Percentiles rank a stretch among this genome's conserved stretches.
Conservation (phyloP, 2,329 filamentous ascomycete species). For the Pyricularia pennisetigena region DNA sequence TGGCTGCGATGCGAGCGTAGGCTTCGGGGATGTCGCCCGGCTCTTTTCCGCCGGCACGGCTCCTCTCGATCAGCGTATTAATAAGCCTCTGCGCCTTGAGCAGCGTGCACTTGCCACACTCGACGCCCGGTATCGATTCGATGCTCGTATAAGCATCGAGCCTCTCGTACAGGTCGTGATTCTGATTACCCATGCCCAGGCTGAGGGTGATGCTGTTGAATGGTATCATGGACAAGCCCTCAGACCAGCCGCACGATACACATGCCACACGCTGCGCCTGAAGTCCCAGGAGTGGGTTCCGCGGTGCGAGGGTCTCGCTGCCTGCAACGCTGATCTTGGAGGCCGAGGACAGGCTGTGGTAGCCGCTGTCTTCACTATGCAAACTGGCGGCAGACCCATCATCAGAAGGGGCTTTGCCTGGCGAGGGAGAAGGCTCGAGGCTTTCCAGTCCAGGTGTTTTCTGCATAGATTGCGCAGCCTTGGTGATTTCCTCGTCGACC, state of each 20-base stretch:
- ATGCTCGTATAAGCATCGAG: conserved; percentile 77
- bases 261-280: conserved; percentile 85
- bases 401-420: neutral
- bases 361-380: conserved; percentile 47
- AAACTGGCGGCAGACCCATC: conserved; percentile 19
- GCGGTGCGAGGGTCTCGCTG: conserved; percentile 19
- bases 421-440: neutral
- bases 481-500: conserved; percentile 65
- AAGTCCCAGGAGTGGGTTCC: conserved; percentile 79
- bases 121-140: conserved; percentile 79
- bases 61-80: conserved; percentile 31
- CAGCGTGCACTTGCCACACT: conserved; percentile 86
- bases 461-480: conserved; percentile 24
- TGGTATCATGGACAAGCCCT: conserved; percentile 80
- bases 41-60: conserved; percentile 6
- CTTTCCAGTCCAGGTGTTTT: neutral
- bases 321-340: conserved; percentile 15
- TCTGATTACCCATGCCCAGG: conserved; percentile 47
- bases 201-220: conserved; percentile 91
- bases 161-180: conserved; percentile 67
- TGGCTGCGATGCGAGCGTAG: conserved; percentile 35
- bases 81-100: conserved; percentile 43
- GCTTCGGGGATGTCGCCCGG: conserved; percentile 10
- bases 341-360: conserved; percentile 35
- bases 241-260: conserved; percentile 73